Evolutionary conservation across 2,329 filamentous ascomycete species (phyloP), one percentile per base, ranked within the genome.

Genomic region (Stagonosporopsis rhizophila): DNA sequence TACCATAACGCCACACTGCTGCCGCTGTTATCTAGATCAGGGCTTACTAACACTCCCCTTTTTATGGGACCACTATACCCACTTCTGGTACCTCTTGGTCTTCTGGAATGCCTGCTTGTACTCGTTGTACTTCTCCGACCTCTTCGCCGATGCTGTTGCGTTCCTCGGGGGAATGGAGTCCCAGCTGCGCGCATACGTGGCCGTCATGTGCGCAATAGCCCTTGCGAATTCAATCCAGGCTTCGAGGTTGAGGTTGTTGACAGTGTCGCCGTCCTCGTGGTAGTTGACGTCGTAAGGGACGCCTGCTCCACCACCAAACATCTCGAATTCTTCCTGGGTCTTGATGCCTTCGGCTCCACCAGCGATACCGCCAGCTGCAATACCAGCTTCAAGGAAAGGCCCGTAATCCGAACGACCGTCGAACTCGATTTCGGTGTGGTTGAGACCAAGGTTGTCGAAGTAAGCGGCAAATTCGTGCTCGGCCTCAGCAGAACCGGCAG

Each of bases 391-490:
- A 67, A 92, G 88, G 78, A 94, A 93, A 1, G 86, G 88, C 46
- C 87, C 89, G 66, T 94, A 94, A 75, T 95, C 91, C 60, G 87
- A 91, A 56, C 90, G 87, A 6, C 90, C 90, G 65, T 92, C 88
- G 63, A 95, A 94, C 2, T 86, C 84, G 25, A 90, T 90, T 55
- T 89, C 85, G 0, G 86, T 89, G 71, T 87, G 69, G 56, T 71
- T 70, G 9, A 71, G 60, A 3, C 67, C 64, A 11, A 69, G 64
- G 48, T 69, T 69, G 39, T 70, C 61, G 38, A 74, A 74, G 58
- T 71, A 74, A 47, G 68, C 60, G 11, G 69, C 59, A 38, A 88
- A 74, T 87, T 87, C 53, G 87, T 80, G 1, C 82, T 87, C 84
- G 52, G 91, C 81, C 71, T 91, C 82, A 59, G 88, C 84, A 0